Base-by-base conservation (phyloP, 2,329 filamentous ascomycete genomes). In the Sporothrix luriei region DNA sequence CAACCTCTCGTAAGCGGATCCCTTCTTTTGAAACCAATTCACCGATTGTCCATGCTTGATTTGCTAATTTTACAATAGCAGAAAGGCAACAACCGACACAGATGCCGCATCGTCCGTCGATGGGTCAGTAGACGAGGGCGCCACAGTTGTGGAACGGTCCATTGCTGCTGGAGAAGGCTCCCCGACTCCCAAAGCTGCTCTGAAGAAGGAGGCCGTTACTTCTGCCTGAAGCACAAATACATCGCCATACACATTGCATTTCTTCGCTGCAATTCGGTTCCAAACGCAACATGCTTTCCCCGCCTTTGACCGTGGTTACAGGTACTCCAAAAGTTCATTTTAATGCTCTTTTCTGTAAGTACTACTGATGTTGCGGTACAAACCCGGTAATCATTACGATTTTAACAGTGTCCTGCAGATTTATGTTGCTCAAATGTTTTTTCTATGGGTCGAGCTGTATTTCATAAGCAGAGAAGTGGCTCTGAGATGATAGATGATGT, bases 81-180 rank as follows among this genome's bases (percentile, higher is more conserved):
- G 80, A 76, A 79, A 80, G 75, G 81, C 78, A 73, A 77, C 77
- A 70, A 77, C 81, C 71, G 80, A 79, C 68, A 77, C 78, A 69
- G 77, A 79, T 64, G 76, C 81, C 69, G 78, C 78, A 61, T 78
- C 82, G 68, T 85, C 83, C 61, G 83, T 85, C 72, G 79, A 81
- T 71, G 78, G 78, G 64, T 79, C 81, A 52, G 83, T 79, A 70
- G 84, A 85, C 72, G 85, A 87, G 75, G 83, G 82, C 71, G 81
- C 83, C 69, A 86, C 85, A n/a, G 82, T 87, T 71, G 81, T 84
- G 62, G 84, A 87, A 72, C 81, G 80, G 66, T 78, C 80, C 68
- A 76, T 78, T 67, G 81, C 80, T 68, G 78, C 79, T 68, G 80
- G 26, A 2, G 70, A 59, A 33, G 40, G 62, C 26, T 65, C 62